Percentiles rank a stretch among this genome's conserved stretches.
Conservation (phyloP, 176 grass and related monocot genomes). For the Triticum monococcum region DNA sequence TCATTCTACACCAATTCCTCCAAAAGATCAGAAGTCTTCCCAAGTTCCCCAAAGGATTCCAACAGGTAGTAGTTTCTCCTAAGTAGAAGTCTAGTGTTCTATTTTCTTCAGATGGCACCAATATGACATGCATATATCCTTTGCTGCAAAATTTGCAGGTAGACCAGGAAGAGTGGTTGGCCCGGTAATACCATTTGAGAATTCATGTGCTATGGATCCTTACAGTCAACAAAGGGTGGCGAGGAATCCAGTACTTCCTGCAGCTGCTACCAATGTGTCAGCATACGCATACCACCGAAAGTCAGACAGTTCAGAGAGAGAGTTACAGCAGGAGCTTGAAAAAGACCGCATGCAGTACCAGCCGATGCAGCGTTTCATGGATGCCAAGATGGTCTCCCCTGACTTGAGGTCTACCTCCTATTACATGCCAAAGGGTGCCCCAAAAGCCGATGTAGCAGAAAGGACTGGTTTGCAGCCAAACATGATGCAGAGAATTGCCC, state of each 20-base stretch:
- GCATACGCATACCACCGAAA: conserved; percentile 51
- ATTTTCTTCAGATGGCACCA: neutral
- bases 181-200: conserved; percentile 59
- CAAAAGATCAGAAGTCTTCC: conserved; percentile 44
- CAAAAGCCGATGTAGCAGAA: conserved; percentile 47
- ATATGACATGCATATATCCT: conserved; percentile 9
- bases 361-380: conserved; percentile 54
- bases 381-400: conserved; percentile 47
- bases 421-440: conserved; percentile 46
- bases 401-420: conserved; percentile 63
- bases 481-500: conserved; percentile 59
- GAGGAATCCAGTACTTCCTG: conserved; percentile 66
- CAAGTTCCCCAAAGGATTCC: conserved; percentile 70
- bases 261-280: conserved; percentile 37
- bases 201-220: conserved; percentile 39
- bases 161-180: conserved; percentile 75
- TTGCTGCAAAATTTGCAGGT: conserved; percentile 47
- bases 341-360: conserved; percentile 58
- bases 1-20: conserved; percentile 60
- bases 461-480: conserved; percentile 48
- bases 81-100: conserved; percentile 2
- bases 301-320: conserved; percentile 42
- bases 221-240: conserved; percentile 61
- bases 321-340: conserved; percentile 49
- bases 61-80: conserved; percentile 54